These are phyloP conservation scores for Penicillium griseofulvum DNA, from an alignment of 2,329 filamentous ascomycete genomes.

Conservation along the genomic window DNA sequence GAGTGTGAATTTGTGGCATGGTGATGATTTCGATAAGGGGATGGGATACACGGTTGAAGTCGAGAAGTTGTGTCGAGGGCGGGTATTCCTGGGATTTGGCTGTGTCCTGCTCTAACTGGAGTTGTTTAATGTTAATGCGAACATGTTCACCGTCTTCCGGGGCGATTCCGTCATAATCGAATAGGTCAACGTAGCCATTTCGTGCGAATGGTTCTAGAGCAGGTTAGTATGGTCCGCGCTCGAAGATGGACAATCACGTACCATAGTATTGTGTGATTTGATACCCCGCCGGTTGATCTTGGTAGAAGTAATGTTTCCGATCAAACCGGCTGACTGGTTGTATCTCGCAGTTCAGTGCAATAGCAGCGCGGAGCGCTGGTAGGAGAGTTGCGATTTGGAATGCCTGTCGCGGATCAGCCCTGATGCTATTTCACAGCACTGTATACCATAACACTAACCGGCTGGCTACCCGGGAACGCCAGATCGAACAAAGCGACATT, in stretches of 20 bases:
- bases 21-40: slow-evolving; percentile 96
- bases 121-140: slow-evolving; percentile 79
- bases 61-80: slow-evolving; percentile 71
- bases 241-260: slow-evolving; percentile 17
- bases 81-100: slow-evolving; percentile 85
- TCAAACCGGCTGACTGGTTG: slow-evolving; percentile 81
- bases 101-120: slow-evolving; percentile 97
- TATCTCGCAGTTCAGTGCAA: slow-evolving; percentile 77
- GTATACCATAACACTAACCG: slow-evolving; percentile 44
- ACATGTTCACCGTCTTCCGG: slow-evolving; percentile 69
- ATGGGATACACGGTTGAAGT: slow-evolving; percentile 89
- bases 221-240: slow-evolving; percentile 6
- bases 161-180: slow-evolving; percentile 74
- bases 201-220: slow-evolving; percentile 58
- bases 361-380: slow-evolving; percentile 83
- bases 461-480: slow-evolving; percentile 85
- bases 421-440: not conserved
- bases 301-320: slow-evolving; percentile 98
- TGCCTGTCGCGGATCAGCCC: slow-evolving; percentile 33
- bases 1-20: slow-evolving; percentile 80
- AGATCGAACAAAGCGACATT: slow-evolving; percentile 86
- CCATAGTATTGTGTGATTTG: slow-evolving; percentile 96
- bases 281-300: slow-evolving; percentile 94
- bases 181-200: slow-evolving; percentile 70
- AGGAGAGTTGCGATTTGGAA: slow-evolving; percentile 82